A percentile compares a stretch with the other conserved stretches of the same genome.
phyloP scores from a whole-genome alignment of 305 asterid species.

The Striga hermonthica region DNA sequence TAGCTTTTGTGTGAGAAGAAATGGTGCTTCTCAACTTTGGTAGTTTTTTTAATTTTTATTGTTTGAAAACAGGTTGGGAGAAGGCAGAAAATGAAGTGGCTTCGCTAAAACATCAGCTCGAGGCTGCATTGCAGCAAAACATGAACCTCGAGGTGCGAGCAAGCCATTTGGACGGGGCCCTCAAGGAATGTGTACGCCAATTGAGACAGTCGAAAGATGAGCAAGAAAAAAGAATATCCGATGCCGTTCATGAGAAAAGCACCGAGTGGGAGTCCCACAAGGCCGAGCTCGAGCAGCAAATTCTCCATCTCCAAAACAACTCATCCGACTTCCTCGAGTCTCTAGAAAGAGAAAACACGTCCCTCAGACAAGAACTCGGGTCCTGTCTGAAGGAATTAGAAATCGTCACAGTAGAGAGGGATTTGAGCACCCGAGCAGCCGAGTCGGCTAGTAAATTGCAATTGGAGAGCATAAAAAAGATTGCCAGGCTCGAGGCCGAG shows the following conservation, averaged over 20 bases:
- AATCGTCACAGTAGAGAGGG: constrained; percentile 62
- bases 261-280: constrained; percentile 44
- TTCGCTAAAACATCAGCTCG: constrained; percentile 68
- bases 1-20: no score
- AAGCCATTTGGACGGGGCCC: constrained; percentile 81
- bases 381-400: constrained; percentile 44
- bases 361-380: constrained; percentile 50
- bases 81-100: constrained; percentile 77
- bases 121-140: constrained; percentile 68
- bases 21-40: no score
- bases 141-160: constrained; percentile 59
- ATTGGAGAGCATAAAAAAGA: constrained; percentile 64
- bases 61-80: constrained; percentile 98
- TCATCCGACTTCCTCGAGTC: constrained; percentile 36
- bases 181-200: constrained; percentile 78
- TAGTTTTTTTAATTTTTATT: no score
- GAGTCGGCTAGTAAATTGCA: constrained; percentile 79
- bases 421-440: constrained; percentile 68
- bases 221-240: constrained; percentile 47
- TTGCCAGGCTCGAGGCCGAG: constrained; percentile 70
- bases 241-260: constrained; percentile 41
- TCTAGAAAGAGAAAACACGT: constrained; percentile 54
- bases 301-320: constrained; percentile 40
- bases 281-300: constrained; percentile 52
- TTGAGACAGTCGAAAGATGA: constrained; percentile 70